Evolutionary conservation across 2,329 filamentous ascomycete genomes (phyloP).

Genomic region (Coniochaeta sp.): DNA sequence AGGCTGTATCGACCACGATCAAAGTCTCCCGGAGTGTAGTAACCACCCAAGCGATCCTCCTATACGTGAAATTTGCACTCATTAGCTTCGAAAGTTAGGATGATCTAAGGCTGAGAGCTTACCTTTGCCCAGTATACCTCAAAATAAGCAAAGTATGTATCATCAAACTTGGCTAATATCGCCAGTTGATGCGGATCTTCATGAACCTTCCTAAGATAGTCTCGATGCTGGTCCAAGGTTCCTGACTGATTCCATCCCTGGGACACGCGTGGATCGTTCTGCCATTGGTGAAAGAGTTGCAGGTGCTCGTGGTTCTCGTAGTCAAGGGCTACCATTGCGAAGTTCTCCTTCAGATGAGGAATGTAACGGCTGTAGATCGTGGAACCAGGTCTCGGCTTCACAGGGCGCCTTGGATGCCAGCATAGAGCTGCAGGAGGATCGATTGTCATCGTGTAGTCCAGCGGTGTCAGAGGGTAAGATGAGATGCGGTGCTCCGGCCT

Average conservation of each 20-base stretch:
- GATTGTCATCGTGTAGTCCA: conserved; percentile 37
- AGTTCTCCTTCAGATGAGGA: conserved; percentile 67
- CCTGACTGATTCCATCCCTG: conserved; percentile 76
- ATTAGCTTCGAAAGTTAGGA: background rate
- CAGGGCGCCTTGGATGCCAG: conserved; percentile 63
- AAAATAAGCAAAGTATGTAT: conserved; percentile 67
- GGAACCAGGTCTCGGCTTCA: conserved; percentile 63
- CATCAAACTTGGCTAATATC: conserved; percentile 65
- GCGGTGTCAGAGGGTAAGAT: conserved; percentile 38
- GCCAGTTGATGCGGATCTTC: conserved; percentile 66
- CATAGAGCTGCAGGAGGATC: conserved; percentile 21
- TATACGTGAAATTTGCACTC: conserved; percentile 14
- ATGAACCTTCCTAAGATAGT: conserved; percentile 62
- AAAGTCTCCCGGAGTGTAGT: conserved; percentile 47
- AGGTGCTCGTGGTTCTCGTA: conserved; percentile 58
- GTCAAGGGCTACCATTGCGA: conserved; percentile 70
- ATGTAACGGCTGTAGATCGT: conserved; percentile 74
- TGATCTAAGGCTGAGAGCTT: conserved; percentile 6
- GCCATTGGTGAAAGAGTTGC: conserved; percentile 68
- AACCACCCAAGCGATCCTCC: conserved; percentile 49
- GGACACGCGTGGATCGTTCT: conserved; percentile 76
- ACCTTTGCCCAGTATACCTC: conserved; percentile 72
- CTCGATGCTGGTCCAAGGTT: conserved; percentile 64
- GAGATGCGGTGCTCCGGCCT: conserved; percentile 23
- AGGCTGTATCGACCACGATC: conserved; percentile 53